These are phyloP conservation scores for Herpetomonas samuelpessoai DNA, from an alignment of 208 protist genomes.

Conservation along the genomic window DNA sequence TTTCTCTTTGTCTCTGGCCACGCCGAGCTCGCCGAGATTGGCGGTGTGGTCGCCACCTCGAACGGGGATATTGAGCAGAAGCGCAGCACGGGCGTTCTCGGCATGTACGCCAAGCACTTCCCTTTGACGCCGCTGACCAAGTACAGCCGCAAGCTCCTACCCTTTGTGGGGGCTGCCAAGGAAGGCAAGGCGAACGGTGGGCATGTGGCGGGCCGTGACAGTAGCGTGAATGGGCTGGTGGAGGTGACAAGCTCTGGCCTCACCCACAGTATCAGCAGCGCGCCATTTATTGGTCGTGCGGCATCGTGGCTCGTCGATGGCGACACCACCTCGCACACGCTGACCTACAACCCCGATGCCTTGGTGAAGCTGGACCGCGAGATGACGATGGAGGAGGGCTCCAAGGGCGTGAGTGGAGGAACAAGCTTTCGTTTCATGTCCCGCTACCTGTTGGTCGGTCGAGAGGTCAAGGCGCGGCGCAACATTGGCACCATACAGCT, in stretches of 20 bases:
- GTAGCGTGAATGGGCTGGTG: conserved; percentile 16
- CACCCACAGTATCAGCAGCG: conserved; percentile 34
- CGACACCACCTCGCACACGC: neutral
- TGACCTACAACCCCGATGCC: neutral
- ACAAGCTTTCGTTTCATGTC: conserved; percentile 12
- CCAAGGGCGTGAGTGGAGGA: neutral
- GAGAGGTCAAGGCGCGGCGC: conserved; percentile 13
- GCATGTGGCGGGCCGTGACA: neutral
- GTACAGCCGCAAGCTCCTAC: neutral
- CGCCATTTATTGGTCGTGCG: conserved; percentile 19
- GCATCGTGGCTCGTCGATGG: neutral
- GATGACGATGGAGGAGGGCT: neutral
- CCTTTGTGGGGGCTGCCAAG: neutral
- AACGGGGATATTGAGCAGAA: conserved; percentile 12
- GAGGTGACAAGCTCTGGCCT: conserved; percentile 71
- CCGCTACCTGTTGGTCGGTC: conserved; percentile 23
- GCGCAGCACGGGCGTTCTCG: neutral
- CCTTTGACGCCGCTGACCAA: conserved; percentile 13
- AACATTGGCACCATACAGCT: conserved; percentile 42
- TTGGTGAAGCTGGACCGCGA: neutral
- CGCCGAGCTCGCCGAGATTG: conserved; percentile 68
- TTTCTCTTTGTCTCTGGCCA: conserved; percentile 80
- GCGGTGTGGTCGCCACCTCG: conserved; percentile 21
- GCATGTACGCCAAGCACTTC: conserved; percentile 11
- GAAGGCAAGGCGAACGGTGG: neutral